Conservation (phyloP, 2,329 filamentous ascomycete species). For the Rhynchosporium agropyri region DNA sequence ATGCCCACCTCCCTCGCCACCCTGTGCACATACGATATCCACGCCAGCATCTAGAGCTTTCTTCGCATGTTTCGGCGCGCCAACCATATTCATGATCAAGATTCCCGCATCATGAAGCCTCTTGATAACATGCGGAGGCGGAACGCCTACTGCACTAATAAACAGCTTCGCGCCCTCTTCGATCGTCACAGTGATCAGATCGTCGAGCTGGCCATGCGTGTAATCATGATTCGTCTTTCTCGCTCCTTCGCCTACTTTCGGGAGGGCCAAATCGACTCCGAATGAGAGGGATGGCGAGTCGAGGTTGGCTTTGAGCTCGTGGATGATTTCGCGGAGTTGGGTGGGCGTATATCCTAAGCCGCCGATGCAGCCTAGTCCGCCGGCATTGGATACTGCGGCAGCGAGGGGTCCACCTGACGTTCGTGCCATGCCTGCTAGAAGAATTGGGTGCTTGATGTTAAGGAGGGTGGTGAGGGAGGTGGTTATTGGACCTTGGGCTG, state of each 20-base stretch:
- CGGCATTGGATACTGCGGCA: constrained; percentile 79
- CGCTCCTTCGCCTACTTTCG: constrained; percentile 81
- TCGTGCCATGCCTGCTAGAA: constrained; percentile 93
- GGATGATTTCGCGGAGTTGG: constrained; percentile 78
- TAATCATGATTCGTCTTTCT: constrained; percentile 96
- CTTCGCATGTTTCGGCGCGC: constrained; percentile 84
- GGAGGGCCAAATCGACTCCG: constrained; percentile 87
- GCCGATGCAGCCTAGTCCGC: constrained; percentile 74
- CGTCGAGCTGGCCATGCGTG: constrained; percentile 83
- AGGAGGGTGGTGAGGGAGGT: constrained; percentile 80
- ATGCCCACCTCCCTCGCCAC: constrained; percentile 90
- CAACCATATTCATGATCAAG: constrained; percentile 96
- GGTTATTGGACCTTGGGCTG: constrained; percentile 51
- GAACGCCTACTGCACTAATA: constrained; percentile 85
- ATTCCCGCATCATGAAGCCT: constrained; percentile 78
- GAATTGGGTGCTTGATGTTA: constrained; percentile 82
- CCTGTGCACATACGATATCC: constrained; percentile 90
- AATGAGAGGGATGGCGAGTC: constrained; percentile 72
- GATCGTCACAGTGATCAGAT: constrained; percentile 85
- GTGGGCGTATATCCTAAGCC: constrained; percentile 71
- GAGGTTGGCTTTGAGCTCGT: constrained; percentile 80
- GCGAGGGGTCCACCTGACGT: constrained; percentile 78
- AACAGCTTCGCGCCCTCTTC: constrained; percentile 83
- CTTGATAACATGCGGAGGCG: constrained; percentile 72
- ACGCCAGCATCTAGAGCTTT: constrained; percentile 87